Percentiles rank a stretch among this genome's conserved stretches.
These are phyloP conservation scores for Diplotaxis tenuifolia DNA, from an alignment of 345 rosid genomes.

Conservation along the genomic window DNA sequence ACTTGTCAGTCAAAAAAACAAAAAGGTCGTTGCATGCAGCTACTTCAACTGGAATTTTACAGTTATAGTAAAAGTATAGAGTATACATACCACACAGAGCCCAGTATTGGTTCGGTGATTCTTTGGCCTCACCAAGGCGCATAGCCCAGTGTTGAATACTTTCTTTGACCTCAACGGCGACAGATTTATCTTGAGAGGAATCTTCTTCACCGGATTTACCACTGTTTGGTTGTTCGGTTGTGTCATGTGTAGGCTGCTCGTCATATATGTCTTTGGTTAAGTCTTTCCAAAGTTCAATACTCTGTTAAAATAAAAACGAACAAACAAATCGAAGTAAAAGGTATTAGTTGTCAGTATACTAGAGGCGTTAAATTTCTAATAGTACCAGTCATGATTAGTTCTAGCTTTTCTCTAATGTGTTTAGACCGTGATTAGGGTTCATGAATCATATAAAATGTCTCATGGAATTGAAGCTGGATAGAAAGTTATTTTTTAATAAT, in stretches of 20 bases:
- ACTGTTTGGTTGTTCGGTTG: not conserved
- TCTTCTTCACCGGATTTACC: slow-evolving; percentile 1
- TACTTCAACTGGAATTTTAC: too few species aligned
- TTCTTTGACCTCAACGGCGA: slow-evolving; percentile 14
- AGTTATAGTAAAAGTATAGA: too few species aligned
- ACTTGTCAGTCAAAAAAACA: slow-evolving; percentile 17
- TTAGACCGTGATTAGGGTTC: slow-evolving; percentile 2
- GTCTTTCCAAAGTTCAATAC: slow-evolving; percentile 23
- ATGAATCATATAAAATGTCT: not conserved
- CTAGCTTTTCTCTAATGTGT: not conserved
- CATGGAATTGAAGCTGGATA: not conserved
- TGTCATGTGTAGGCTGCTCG: not conserved
- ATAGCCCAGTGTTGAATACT: slow-evolving; percentile 13
- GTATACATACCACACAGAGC: slow-evolving; percentile 21
- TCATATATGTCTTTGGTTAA: not conserved
- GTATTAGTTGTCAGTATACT: not conserved
- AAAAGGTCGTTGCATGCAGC: not conserved
- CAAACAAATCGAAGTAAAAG: not conserved
- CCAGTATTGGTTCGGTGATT: slow-evolving; percentile 1
- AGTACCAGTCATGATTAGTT: not conserved
- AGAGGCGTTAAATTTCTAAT: not conserved
- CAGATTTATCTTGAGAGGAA: not conserved
- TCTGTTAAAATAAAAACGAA: not conserved
- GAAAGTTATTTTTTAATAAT: not conserved
- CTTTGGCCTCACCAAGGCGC: not conserved